Percentiles rank a stretch among this genome's conserved stretches.
These are phyloP conservation scores for Talaromyces albobiverticillius DNA, from an alignment of 2,329 filamentous ascomycete species.

Conservation along the genomic window DNA sequence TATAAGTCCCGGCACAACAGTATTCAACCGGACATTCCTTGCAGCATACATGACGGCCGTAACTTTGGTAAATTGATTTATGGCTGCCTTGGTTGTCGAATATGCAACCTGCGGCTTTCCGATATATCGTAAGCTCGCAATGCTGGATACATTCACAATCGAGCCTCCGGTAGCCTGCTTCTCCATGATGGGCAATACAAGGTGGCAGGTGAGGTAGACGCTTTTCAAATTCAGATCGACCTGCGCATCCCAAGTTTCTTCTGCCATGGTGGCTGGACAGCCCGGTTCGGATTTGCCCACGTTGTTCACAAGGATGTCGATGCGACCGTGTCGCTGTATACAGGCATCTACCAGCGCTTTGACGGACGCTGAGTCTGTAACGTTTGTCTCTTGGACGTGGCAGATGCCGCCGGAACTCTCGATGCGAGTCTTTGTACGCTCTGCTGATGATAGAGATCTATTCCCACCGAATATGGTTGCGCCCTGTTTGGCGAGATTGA, in stretches of 20 bases:
- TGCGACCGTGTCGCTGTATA: conserved; percentile 50
- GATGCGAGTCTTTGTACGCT: conserved; percentile 40
- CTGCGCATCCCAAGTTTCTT: conserved; percentile 52
- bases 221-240: conserved; percentile 42
- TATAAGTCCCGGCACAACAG: conserved; percentile 56
- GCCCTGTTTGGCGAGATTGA: conserved; percentile 47
- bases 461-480: conserved; percentile 53
- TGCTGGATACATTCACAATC: conserved; percentile 41
- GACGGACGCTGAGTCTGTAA: conserved; percentile 53
- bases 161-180: conserved; percentile 32
- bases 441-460: conserved; percentile 40
- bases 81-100: conserved; percentile 49
- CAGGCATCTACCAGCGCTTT: conserved; percentile 53
- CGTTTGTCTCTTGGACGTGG: conserved; percentile 47
- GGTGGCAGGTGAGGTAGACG: conserved; percentile 33
- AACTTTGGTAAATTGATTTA: conserved; percentile 49
- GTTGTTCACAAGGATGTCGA: conserved; percentile 61
- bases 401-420: conserved; percentile 30
- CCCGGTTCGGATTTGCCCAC: conserved; percentile 57
- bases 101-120: conserved; percentile 55
- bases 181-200: conserved; percentile 35
- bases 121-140: conserved; percentile 51
- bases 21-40: conserved; percentile 49
- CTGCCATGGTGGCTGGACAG: conserved; percentile 46
- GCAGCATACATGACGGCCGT: conserved; percentile 44